Base-by-base conservation (phyloP, 805 yeast species). In the Phaffomyces opuntiae region DNA sequence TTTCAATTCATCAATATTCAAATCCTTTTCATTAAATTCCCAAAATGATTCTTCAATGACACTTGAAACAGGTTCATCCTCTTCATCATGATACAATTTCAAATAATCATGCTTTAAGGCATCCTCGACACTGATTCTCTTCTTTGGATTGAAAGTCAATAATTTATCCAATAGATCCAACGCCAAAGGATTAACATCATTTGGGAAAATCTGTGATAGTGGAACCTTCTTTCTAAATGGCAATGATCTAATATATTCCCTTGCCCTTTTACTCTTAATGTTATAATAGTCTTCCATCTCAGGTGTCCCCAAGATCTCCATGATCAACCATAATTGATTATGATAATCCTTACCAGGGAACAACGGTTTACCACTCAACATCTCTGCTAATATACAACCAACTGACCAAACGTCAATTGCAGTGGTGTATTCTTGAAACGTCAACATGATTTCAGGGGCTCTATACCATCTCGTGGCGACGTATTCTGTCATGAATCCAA, bases 391-490 rank as follows among this genome's bases (percentile, higher is more conserved):
- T 32, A 85, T 82, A 58, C 91, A 84, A 0, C 91, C 93, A 36
- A 83, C 80, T 0, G 88, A 80, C 93, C 93, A 85, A 14, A 84
- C 70, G 58, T 85, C 93, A 49, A 85, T 81, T 0, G 89, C 87
- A 9, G 83, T 78, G 2, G 90, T 76, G 53, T 85, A 85, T 55
- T 81, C 81, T 36, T 85, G 80, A 49, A 77, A 73, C 1, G 87
- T 78, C 26, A 85, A 64, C 91, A 85, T 85, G 47, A 85, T 82
- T 61, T 85, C 93, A 0, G 91, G 91, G 0, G 91, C 91, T 44
- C 93, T 67, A 60, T 85, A 85, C 91, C 91, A 85, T 54, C 93
- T 68, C 9, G 93, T 85, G 3, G 91, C 91, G 4, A 85, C 93
- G 53, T 85, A 85, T 59, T 85, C 91, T 0, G 91, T 85, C 68